A percentile compares a stretch with the other conserved stretches of the same genome.
These are phyloP conservation scores for Diversispora eburnea DNA, from an alignment of 192 early-diverging fungal species.

Conservation along the genomic window DNA sequence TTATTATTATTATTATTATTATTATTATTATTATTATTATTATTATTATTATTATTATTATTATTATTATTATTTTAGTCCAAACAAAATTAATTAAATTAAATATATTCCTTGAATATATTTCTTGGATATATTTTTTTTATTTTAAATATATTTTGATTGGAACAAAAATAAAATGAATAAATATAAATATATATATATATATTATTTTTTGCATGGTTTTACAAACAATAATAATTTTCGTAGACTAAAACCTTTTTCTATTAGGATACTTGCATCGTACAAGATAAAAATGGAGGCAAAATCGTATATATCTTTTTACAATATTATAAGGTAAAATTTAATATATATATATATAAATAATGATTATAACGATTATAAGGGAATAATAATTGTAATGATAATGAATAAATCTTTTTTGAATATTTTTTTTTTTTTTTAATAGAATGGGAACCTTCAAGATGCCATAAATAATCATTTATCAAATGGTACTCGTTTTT, in stretches of 20 bases:
- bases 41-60: too few relatives aligned
- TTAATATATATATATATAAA: background rate
- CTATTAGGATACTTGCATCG: conserved; percentile 51
- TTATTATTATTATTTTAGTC: too few relatives aligned
- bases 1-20: too few relatives aligned
- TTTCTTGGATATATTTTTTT: too few relatives aligned
- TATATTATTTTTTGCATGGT: background rate
- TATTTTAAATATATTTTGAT: too few relatives aligned
- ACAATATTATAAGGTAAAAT: conserved; percentile 56
- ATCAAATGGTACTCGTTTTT: conserved; percentile 46
- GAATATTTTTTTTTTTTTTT: background rate
- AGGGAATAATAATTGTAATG: background rate
- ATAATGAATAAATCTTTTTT: background rate
- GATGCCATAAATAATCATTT: conserved; percentile 53
- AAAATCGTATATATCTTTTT: conserved; percentile 67
- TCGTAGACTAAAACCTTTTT: background rate
- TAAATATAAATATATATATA: background rate
- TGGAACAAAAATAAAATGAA: too few relatives aligned
- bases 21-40: too few relatives aligned
- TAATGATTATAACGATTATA: background rate
- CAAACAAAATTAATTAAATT: too few relatives aligned
- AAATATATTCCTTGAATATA: too few relatives aligned
- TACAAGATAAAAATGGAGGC: conserved; percentile 45
- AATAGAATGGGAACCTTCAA: conserved; percentile 49
- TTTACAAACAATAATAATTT: background rate